Conservation (phyloP, 2,329 filamentous ascomycete genomes). For the Fonsecaea multimorphosa region DNA sequence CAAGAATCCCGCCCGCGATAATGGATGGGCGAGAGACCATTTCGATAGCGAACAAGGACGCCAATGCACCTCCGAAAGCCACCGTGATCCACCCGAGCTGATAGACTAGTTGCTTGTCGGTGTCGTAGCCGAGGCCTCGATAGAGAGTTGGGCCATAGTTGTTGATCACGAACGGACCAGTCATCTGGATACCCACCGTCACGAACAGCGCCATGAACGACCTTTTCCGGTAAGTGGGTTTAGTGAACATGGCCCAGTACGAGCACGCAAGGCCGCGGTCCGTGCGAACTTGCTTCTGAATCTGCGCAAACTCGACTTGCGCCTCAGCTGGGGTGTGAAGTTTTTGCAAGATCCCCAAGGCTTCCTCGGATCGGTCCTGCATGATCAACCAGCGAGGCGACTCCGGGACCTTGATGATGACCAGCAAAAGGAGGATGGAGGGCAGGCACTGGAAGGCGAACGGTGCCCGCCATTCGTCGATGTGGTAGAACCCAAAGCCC, state of each 20-base stretch:
- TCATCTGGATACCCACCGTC: slow-evolving; percentile 12
- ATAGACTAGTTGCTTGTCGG: slow-evolving; percentile 23
- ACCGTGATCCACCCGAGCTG: slow-evolving; percentile 22
- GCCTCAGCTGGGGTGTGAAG: slow-evolving; percentile 23
- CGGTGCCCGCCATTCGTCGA: slow-evolving; percentile 13
- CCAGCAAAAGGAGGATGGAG: slow-evolving; percentile 3
- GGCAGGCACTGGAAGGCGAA: slow-evolving; percentile 13
- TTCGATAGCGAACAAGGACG: slow-evolving; percentile 19
- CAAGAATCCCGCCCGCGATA: slow-evolving; percentile 36
- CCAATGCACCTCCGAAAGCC: slow-evolving; percentile 7
- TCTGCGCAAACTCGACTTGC: slow-evolving; percentile 22
- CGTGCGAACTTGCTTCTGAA: slow-evolving; percentile 13
- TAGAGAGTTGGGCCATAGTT: slow-evolving; percentile 28
- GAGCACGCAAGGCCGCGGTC: slow-evolving; percentile 14
- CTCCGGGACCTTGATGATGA: slow-evolving; percentile 23
- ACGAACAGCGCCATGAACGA: slow-evolving; percentile 13
- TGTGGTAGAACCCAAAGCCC: slow-evolving; percentile 16
- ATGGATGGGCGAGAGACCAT: slow-evolving; percentile 36
- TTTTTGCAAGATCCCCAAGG: slow-evolving; percentile 1
- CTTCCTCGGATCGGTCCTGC: slow-evolving; percentile 18
- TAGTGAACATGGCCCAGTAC: slow-evolving; percentile 20
- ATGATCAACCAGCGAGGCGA: slow-evolving; percentile 24
- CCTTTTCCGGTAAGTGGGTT: slow-evolving; percentile 27
- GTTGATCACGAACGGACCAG: slow-evolving; percentile 16
- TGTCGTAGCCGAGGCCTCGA: slow-evolving; percentile 18